Evolutionary conservation across 768 basidiomycete species (phyloP), one percentile per base, ranked within the genome.

Genomic region (Leucosporidium yakuticum): DNA sequence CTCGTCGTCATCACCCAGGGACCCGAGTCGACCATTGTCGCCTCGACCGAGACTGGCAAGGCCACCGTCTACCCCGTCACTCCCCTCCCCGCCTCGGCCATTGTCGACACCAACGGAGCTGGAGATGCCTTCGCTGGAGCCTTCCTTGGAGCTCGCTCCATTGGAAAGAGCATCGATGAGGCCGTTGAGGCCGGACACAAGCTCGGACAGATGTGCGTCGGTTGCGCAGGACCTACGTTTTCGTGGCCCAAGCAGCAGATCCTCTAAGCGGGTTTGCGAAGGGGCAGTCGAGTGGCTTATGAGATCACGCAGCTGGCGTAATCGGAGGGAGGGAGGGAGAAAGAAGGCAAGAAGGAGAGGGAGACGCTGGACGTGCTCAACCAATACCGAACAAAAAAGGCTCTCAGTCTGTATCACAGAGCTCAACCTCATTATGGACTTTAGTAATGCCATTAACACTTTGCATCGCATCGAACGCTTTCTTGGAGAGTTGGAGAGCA

Each of bases 101-200:
- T 96, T 73, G 88, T 96, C 67, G 96, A 99, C 78, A 98, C 96
- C 58, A 99, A 99, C 79, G 96, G 91, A 61, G 96, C 96, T 27
- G 96, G 96, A 53, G 95, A 99, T 78, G 91, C 91, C 53, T 98
- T 99, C 75, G 92, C 93, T 31, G 96, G 95, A 66, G 96, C 90
- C 49, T 94, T 98, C 84, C 80, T 97, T 62, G 96, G 91, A 60
- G 94, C 88, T 2, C 82, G 85, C 64, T 86, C 90, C 61, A 78
- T 84, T 47, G 93, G 91, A 19, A 96, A 91, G 83, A 80, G 77
- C 34, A 76, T 91, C 34, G 86, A 88, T 25, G 87, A 91, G 78
- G 83, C 83, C 57, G 84, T 99, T 67, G 85, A 88, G 80, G 85
- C 84, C 34, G 96, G 95, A 1, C 95, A 98, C 80, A 87, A 86